Evolutionary conservation across 352 stramenopile species (phyloP), one percentile per base, ranked within the genome.

Genomic region (Phytophthora sp.): DNA sequence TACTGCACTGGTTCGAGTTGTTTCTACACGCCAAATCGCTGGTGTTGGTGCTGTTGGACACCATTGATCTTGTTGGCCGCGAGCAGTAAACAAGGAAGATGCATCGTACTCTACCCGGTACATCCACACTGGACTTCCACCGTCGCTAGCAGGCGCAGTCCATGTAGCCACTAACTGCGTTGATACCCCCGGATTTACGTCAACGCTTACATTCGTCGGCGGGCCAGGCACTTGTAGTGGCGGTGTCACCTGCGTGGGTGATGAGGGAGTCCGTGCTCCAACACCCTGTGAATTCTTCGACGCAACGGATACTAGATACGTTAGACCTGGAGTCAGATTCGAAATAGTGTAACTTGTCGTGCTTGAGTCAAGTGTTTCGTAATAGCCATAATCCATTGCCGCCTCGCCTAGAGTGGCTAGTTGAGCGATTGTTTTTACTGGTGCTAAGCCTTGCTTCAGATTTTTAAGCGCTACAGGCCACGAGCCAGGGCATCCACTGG

Each of bases 231-330:
- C 79, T 64, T 97, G 91, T 28, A 95, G 50, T 15, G 90, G 89
- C 13, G 72, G 75, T 1, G 76, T 75, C 42, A 95, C 84, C 31
- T 54, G 63, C 13, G 56, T 28, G 1, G 82, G 84, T 3, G 74
- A 66, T 3, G n/a, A n/a, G n/a, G n/a, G n/a, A n/a, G 79, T 76
- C 31, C 63, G 62, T 6, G 76, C 55, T 5, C 82, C 79, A 13
- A 70, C 39, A 13, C 80, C 70, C 18, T 81, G 69, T 34, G 76
- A 67, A 70, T 98, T 98, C 30, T 95, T 87, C 5, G 91, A 94
- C 6, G 90, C 83, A 27, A 99, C 88, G 1, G 84, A 68, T 12
- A 98, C 83, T 35, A 88, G 93, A 57, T 98, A 98, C 13, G 81
- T 63, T 23, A 79, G 66, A 0, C 93, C 94, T 3, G 91, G 63